phyloP scores from a whole-genome alignment of 2,329 filamentous ascomycete species.

The Leptographium lundbergii region DNA sequence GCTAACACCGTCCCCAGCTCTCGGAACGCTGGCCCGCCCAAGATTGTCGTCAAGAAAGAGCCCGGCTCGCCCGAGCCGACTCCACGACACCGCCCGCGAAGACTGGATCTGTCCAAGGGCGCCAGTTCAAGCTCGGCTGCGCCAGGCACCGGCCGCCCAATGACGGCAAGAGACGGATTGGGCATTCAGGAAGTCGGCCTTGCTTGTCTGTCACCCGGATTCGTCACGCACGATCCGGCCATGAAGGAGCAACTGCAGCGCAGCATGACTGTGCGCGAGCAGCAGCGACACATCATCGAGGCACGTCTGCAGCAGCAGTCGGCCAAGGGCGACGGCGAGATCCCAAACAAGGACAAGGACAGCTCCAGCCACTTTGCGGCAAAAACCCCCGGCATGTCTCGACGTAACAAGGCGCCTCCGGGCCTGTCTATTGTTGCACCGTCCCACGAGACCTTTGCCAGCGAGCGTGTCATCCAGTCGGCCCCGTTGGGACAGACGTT shows the following conservation, averaged over 20 bases:
- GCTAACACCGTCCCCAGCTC: slow-evolving; percentile 21
- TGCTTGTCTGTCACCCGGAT: slow-evolving; percentile 88
- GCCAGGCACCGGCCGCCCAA: slow-evolving; percentile 53
- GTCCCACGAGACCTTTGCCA: slow-evolving; percentile 80
- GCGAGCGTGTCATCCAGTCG: slow-evolving; percentile 92
- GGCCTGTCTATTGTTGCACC: slow-evolving; percentile 92
- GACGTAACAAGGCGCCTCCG: slow-evolving; percentile 69
- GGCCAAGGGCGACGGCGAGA: slow-evolving; percentile 58
- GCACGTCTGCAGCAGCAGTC: slow-evolving; percentile 77
- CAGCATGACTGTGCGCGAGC: slow-evolving; percentile 84
- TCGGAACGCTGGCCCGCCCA: slow-evolving; percentile 49
- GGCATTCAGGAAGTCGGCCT: slow-evolving; percentile 87
- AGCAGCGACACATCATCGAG: slow-evolving; percentile 92
- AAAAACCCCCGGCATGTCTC: slow-evolving; percentile 63
- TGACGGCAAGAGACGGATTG: slow-evolving; percentile 67
- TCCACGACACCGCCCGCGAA: slow-evolving; percentile 62
- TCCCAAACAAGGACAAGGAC: slow-evolving; percentile 41
- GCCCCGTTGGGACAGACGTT: slow-evolving; percentile 92
- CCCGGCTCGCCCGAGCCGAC: slow-evolving; percentile 74
- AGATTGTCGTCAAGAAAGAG: slow-evolving; percentile 95
- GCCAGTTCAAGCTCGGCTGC: slow-evolving; percentile 35
- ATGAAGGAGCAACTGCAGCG: slow-evolving; percentile 94
- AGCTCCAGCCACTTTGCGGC: slow-evolving; percentile 35
- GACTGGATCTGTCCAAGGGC: slow-evolving; percentile 64
- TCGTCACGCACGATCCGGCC: slow-evolving; percentile 88